A percentile compares a stretch with the other conserved stretches of the same genome.
Conservation (phyloP, 441 rosid species). For the Euphorbia corollata region DNA sequence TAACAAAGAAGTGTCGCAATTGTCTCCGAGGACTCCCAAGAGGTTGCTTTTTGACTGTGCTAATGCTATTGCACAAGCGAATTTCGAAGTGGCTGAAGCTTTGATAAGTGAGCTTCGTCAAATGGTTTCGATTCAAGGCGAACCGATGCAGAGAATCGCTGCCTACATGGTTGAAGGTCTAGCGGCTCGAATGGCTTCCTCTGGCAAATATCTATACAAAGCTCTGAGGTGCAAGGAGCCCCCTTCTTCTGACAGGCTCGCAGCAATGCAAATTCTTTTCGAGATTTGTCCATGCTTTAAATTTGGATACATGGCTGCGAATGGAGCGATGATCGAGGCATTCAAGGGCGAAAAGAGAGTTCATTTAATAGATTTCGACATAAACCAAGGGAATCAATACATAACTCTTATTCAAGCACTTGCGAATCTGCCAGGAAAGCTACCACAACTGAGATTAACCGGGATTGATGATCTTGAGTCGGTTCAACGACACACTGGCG, state of each 20-base stretch:
- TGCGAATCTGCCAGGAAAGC: slow-evolving; percentile 43
- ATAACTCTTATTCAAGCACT: slow-evolving; percentile 69
- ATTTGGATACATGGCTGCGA: slow-evolving; percentile 89
- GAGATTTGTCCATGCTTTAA: slow-evolving; percentile 98
- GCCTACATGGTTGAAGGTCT: slow-evolving; percentile 99
- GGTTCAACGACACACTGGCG: slow-evolving; percentile 76
- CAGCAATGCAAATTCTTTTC: slow-evolving; percentile 97
- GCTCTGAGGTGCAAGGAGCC: slow-evolving; percentile 97
- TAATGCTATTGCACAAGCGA: slow-evolving; percentile 54
- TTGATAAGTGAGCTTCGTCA: slow-evolving; percentile 69
- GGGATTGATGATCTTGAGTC: slow-evolving; percentile 97
- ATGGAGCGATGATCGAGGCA: slow-evolving; percentile 79
- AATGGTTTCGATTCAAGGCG: slow-evolving; percentile 85
- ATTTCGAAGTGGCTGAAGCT: slow-evolving; percentile 49
- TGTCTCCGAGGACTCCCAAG: slow-evolving; percentile 49
- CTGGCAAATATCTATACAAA: slow-evolving; percentile 77
- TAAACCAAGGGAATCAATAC: slow-evolving; percentile 94
- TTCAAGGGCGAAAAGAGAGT: slow-evolving; percentile 65
- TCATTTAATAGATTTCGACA: slow-evolving; percentile 86
- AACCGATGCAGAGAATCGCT: slow-evolving; percentile 84
- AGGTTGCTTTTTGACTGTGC: slow-evolving; percentile 77
- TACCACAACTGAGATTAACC: slow-evolving; percentile 63
- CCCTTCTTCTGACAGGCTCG: slow-evolving; percentile 86
- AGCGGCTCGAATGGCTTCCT: slow-evolving; percentile 87
- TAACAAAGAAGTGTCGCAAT: slow-evolving; percentile 50